These are phyloP conservation scores for Fusarium incarnatum DNA, from an alignment of 2,329 filamentous ascomycete species.

Conservation along the genomic window DNA sequence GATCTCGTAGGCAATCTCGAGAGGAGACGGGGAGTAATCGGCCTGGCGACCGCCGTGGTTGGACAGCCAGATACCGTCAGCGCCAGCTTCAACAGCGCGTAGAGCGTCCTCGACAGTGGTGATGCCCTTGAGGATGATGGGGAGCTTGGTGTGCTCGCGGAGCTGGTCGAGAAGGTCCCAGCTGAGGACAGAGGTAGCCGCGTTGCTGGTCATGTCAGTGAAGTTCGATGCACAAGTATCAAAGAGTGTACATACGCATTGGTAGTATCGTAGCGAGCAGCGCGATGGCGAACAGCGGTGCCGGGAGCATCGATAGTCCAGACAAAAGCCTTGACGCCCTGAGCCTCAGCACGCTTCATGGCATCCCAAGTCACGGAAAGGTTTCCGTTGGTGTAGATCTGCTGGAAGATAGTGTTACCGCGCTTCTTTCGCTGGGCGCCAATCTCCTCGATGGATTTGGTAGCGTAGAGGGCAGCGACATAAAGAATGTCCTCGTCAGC, in stretches of 20 bases:
- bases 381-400: slow-evolving; percentile 52
- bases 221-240: background rate
- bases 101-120: slow-evolving; percentile 54
- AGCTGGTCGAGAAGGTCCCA: slow-evolving; percentile 48
- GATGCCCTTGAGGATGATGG: slow-evolving; percentile 55
- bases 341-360: slow-evolving; percentile 49
- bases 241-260: slow-evolving; percentile 23
- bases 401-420: slow-evolving; percentile 49
- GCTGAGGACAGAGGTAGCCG: slow-evolving; percentile 39
- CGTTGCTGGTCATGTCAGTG: slow-evolving; percentile 12
- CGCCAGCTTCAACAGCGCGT: slow-evolving; percentile 49
- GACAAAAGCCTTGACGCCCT: slow-evolving; percentile 54
- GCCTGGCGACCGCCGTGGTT: slow-evolving; percentile 59
- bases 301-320: slow-evolving; percentile 52
- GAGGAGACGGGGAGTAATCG: slow-evolving; percentile 48
- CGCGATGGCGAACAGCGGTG: slow-evolving; percentile 41
- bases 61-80: slow-evolving; percentile 54
- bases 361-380: slow-evolving; percentile 50
- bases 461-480: slow-evolving; percentile 51
- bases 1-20: slow-evolving; percentile 48
- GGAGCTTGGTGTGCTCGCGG: slow-evolving; percentile 49
- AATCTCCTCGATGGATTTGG: slow-evolving; percentile 52
- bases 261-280: slow-evolving; percentile 45
- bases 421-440: slow-evolving; percentile 44
- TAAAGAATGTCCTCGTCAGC: slow-evolving; percentile 60